Conservation (phyloP, 176 grass and related monocot species). For the Rhipidocladum racemiflorum region DNA sequence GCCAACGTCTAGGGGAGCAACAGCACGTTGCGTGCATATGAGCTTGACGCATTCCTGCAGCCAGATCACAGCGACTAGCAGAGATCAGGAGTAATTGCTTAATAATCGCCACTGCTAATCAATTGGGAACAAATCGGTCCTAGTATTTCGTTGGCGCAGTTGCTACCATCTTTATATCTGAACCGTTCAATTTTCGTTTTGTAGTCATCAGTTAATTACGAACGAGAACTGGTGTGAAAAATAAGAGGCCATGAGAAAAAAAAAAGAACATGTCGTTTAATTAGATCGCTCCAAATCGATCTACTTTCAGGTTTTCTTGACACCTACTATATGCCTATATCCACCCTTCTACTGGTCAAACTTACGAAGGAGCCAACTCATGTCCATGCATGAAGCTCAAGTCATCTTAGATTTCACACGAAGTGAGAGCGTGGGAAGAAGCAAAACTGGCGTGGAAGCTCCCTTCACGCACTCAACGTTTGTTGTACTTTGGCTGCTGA, state of each 20-base stretch:
- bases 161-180: too few relatives aligned
- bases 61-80: not conserved
- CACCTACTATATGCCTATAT: too few relatives aligned
- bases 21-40: slow-evolving; percentile 15
- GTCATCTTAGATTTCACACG: not conserved
- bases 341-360: too few relatives aligned
- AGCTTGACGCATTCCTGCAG: not conserved
- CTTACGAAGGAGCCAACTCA: not conserved
- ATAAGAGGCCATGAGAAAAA: not conserved
- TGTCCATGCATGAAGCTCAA: not conserved
- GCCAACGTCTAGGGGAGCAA: slow-evolving; percentile 2
- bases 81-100: not conserved
- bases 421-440: not conserved
- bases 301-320: not conserved
- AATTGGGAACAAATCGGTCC: not conserved
- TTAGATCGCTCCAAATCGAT: too few relatives aligned
- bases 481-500: not conserved
- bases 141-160: not conserved
- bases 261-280: not conserved
- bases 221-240: too few relatives aligned
- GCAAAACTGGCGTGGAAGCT: not conserved
- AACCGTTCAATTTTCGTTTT: too few relatives aligned
- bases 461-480: too few relatives aligned
- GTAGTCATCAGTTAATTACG: not conserved
- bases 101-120: not conserved